phyloP scores from a whole-genome alignment of 495 filamentous ascomycete species.

The Baudoinia panamericana region DNA sequence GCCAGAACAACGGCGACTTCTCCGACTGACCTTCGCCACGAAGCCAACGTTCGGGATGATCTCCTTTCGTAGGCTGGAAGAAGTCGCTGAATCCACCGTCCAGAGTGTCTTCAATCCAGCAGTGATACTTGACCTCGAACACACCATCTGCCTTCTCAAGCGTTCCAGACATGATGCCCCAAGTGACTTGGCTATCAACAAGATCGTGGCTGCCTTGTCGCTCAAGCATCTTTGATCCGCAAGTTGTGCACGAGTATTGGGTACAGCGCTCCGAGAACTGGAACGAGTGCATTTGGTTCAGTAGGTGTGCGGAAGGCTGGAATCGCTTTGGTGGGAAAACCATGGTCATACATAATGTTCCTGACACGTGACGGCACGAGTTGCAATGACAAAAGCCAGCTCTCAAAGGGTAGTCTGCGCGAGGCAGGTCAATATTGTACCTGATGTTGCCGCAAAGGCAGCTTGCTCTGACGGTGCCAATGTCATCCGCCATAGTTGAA shows the following conservation, averaged over 20 bases:
- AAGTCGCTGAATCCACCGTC: conserved; percentile 49
- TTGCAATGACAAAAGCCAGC: conserved; percentile 50
- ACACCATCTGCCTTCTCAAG: conserved; percentile 28
- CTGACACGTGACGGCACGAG: conserved; percentile 46
- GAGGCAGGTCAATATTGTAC: conserved; percentile 33
- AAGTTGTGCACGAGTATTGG: conserved; percentile 56
- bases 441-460: conserved; percentile 45
- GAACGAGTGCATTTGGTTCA: conserved; percentile 3
- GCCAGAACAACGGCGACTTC: conserved; percentile 22
- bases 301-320: conserved; percentile 11
- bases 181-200: conserved; percentile 13
- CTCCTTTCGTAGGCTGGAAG: conserved; percentile 26
- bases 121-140: conserved; percentile 36
- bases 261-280: conserved; percentile 32
- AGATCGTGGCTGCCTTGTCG: conserved; percentile 4
- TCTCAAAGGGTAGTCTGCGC: conserved; percentile 23
- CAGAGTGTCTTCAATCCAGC: conserved; percentile 35
- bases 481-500: conserved; percentile 10
- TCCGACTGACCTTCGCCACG: conserved; percentile 9
- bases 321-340: conserved; percentile 25
- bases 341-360: conserved; percentile 45
- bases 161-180: conserved; percentile 35
- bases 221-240: conserved; percentile 50
- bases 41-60: conserved; percentile 18
- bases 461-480: conserved; percentile 24